Percentiles rank a stretch among this genome's conserved stretches.
phyloP scores from a whole-genome alignment of 352 stramenopile species.

The Plasmopara viticola region DNA sequence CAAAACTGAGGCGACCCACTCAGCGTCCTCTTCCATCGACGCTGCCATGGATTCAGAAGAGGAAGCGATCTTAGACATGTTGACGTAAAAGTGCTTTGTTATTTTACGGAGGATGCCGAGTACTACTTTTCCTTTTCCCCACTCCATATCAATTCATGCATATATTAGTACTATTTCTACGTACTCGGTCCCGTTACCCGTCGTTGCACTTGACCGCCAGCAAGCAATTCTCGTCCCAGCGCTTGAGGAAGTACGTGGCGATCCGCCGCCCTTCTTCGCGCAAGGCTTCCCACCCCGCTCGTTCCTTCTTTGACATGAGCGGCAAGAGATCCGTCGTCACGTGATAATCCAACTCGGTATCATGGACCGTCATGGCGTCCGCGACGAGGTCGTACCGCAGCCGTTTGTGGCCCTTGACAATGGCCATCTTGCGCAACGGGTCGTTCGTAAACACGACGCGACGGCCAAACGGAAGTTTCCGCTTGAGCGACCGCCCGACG shows the following conservation, averaged over 20 bases:
- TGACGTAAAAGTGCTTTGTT: conserved; percentile 11
- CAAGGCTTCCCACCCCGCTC: conserved; percentile 22
- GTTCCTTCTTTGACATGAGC: conserved; percentile 10
- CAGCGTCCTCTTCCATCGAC: conserved; percentile 10
- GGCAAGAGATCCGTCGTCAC: conserved; percentile 33
- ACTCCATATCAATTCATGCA: too few species aligned
- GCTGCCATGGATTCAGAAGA: conserved; percentile 34
- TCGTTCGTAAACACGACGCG: conserved; percentile 49
- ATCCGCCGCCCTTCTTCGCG: conserved; percentile 26
- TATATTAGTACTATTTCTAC: too few species aligned
- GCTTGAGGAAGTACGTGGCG: conserved; percentile 38
- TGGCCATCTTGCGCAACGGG: conserved; percentile 39
- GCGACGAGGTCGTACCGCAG: conserved; percentile 36
- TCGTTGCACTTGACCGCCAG: conserved; percentile 4
- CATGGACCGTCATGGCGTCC: conserved; percentile 36
- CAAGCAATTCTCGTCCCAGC: conserved; percentile 32
- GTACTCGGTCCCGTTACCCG: too few species aligned
- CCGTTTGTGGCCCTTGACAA: conserved; percentile 35
- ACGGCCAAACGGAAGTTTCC: conserved; percentile 16
- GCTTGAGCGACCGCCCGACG: conserved; percentile 52
- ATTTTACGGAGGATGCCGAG: too few species aligned
- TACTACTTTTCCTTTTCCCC: too few species aligned
- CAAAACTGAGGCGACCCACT: neutral
- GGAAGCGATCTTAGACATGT: conserved; percentile 55
- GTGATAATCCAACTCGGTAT: conserved; percentile 33